Evolutionary conservation across 2,329 filamentous ascomycete species (phyloP).

Genomic region (Stagonosporopsis chrysanthemi): DNA sequence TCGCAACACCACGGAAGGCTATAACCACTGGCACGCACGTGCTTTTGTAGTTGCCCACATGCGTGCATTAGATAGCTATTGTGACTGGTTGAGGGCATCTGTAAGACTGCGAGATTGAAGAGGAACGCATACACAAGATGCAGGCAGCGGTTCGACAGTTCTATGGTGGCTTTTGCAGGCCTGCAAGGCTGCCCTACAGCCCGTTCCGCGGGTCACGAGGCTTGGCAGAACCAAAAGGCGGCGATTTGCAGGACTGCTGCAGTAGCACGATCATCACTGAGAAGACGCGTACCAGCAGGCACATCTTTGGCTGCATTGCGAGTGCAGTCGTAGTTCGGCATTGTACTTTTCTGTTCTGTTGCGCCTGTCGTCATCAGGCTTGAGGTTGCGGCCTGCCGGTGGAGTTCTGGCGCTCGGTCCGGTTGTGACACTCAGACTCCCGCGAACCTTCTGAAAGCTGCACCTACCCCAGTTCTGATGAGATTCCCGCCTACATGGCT

Average conservation of each 20-base stretch:
- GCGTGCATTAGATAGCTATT: constrained; percentile 37
- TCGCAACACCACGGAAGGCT: neutral
- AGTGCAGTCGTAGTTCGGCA: constrained; percentile 19
- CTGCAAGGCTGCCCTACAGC: constrained; percentile 5
- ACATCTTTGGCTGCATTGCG: constrained; percentile 25
- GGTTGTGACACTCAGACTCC: constrained; percentile 46
- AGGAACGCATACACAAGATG: constrained; percentile 2
- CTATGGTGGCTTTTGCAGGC: constrained; percentile 9
- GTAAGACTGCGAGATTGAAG: constrained; percentile 2
- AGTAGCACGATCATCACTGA: constrained; percentile 37
- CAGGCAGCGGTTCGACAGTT: neutral
- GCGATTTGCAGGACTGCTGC: constrained; percentile 30
- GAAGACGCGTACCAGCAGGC: constrained; percentile 31
- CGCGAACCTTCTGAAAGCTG: constrained; percentile 47
- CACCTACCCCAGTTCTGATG: constrained; percentile 47
- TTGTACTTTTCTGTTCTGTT: constrained; percentile 17
- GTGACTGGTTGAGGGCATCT: constrained; percentile 25
- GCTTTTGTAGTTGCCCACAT: constrained; percentile 19
- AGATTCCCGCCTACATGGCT: constrained; percentile 53
- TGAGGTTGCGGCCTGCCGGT: constrained; percentile 29
- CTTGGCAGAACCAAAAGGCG: constrained; percentile 26
- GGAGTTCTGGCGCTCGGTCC: constrained; percentile 45
- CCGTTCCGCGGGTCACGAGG: constrained; percentile 29
- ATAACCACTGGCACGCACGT: constrained; percentile 4
- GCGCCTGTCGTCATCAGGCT: constrained; percentile 13